Evolutionary conservation across 805 yeast genomes (phyloP).

Genomic region (Metschnikowia gruessii): DNA sequence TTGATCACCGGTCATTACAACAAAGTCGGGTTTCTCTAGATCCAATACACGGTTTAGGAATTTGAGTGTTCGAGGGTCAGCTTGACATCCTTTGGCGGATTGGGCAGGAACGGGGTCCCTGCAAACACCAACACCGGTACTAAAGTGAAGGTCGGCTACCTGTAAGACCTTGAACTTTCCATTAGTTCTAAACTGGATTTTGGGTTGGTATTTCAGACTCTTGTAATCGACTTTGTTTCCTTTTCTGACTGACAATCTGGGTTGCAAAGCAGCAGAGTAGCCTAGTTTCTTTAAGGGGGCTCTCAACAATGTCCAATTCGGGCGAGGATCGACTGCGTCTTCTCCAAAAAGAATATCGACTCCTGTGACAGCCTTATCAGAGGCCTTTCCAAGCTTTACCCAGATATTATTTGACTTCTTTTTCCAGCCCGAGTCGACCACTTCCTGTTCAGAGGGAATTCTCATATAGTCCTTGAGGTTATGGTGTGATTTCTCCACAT

Average conservation of each 20-base stretch:
- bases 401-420: constrained; percentile 52
- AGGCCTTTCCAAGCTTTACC: constrained; percentile 50
- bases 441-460: constrained; percentile 36
- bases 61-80: constrained; percentile 67
- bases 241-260: constrained; percentile 33
- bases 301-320: constrained; percentile 54
- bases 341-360: constrained; percentile 70
- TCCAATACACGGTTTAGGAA: constrained; percentile 67
- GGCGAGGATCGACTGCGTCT: constrained; percentile 75
- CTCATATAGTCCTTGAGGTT: constrained; percentile 19
- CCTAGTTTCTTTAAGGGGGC: constrained; percentile 24
- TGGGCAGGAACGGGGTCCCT: constrained; percentile 64
- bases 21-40: constrained; percentile 77
- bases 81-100: constrained; percentile 55
- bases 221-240: constrained; percentile 34
- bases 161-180: constrained; percentile 77
- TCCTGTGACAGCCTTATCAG: constrained; percentile 46
- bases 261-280: constrained; percentile 20
- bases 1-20: constrained; percentile 89
- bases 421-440: constrained; percentile 46
- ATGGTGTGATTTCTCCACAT: constrained; percentile 23
- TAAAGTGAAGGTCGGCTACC: constrained; percentile 86
- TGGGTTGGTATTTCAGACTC: constrained; percentile 25
- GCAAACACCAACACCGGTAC: constrained; percentile 81
- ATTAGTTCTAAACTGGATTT: constrained; percentile 35